Evolutionary conservation across 257 asterid genomes (phyloP).

Genomic region (Nyctanthes arbortristis): DNA sequence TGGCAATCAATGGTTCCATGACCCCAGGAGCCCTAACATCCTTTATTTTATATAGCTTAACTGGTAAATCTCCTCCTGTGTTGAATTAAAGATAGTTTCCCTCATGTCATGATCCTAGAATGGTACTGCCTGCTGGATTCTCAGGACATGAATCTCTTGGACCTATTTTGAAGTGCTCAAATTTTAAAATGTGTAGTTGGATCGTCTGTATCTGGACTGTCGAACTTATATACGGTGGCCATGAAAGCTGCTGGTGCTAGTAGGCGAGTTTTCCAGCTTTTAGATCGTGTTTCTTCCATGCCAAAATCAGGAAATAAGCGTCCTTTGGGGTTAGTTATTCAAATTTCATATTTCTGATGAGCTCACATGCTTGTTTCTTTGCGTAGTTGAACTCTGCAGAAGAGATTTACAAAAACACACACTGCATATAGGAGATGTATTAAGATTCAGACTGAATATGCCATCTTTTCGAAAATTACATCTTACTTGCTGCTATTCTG

Average conservation of each 20-base stretch:
- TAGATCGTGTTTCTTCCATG: conserved; percentile 65
- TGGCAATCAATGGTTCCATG: conserved; percentile 79
- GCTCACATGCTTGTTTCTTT: not conserved
- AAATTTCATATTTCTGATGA: not conserved
- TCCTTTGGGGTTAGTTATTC: conserved; percentile 65
- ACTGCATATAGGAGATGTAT: not conserved
- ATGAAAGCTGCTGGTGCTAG: conserved; percentile 92
- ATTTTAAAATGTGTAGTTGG: conserved; percentile 58
- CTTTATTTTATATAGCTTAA: conserved; percentile 82
- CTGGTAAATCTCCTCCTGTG: conserved; percentile 54
- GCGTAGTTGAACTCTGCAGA: not conserved
- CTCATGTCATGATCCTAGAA: not conserved
- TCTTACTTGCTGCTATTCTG: not conserved
- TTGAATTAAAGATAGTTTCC: too few relatives aligned
- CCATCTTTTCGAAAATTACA: too few relatives aligned
- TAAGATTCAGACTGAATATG: not conserved
- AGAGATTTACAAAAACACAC: not conserved
- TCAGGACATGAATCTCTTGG: conserved; percentile 8
- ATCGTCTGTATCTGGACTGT: conserved; percentile 58
- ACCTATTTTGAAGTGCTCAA: conserved; percentile 18
- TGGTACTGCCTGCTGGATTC: not conserved
- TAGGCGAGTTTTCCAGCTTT: conserved; percentile 69
- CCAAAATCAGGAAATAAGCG: conserved; percentile 62
- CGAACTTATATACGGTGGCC: conserved; percentile 56
- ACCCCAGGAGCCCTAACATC: conserved; percentile 83